Evolutionary conservation across 345 rosid genomes (phyloP).

Genomic region (Gynandropsis gynandra): DNA sequence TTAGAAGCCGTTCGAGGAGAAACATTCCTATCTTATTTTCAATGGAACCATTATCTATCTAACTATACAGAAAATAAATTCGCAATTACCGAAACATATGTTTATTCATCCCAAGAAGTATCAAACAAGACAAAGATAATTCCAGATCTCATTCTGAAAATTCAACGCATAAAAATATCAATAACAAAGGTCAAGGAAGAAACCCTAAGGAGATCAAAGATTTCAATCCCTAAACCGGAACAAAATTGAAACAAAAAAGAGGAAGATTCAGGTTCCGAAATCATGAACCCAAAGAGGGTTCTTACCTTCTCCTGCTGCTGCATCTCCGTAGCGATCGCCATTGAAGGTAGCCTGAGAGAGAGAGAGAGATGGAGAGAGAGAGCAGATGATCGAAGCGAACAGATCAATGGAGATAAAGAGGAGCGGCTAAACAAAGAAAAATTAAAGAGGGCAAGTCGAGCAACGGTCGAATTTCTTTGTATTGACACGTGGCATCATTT

Average conservation of each 20-base stretch:
- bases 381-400: slow-evolving; percentile 8
- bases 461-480: slow-evolving; percentile 64
- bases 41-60: neutral
- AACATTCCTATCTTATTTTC: neutral
- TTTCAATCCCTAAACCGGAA: neutral
- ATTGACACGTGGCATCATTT: slow-evolving; percentile 37
- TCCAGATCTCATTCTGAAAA: slow-evolving; percentile 3
- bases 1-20: no score
- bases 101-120: slow-evolving; percentile 8
- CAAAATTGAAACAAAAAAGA: neutral
- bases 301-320: slow-evolving; percentile 58
- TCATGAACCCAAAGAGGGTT: neutral
- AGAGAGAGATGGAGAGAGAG: slow-evolving; percentile 11
- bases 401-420: slow-evolving; percentile 10
- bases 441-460: neutral
- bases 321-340: slow-evolving; percentile 71
- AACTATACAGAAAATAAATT: neutral
- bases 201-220: neutral
- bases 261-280: slow-evolving; percentile 6
- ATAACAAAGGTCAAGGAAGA: no score
- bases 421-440: slow-evolving; percentile 14
- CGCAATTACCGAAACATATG: neutral
- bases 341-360: slow-evolving; percentile 18
- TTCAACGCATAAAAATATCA: no score
- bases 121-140: neutral